Evolutionary conservation across 2,329 filamentous ascomycete genomes (phyloP).

Genomic region (Pseudodiploospora longispora): DNA sequence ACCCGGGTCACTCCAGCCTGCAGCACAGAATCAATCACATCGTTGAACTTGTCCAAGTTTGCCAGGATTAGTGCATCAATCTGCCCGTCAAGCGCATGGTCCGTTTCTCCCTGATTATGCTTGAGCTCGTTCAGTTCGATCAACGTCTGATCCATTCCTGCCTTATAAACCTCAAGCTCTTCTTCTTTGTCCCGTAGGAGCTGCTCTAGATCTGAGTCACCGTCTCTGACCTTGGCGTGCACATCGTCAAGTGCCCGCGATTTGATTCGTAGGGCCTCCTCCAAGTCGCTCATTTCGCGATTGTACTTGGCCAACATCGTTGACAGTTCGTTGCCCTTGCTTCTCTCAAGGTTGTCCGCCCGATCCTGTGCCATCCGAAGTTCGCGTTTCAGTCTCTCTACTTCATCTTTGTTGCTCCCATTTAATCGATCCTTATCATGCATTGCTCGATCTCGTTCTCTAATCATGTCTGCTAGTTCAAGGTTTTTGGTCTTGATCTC

Average conservation of each 20-base stretch:
- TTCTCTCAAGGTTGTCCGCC: conserved; percentile 83
- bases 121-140: conserved; percentile 86
- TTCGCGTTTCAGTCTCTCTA: conserved; percentile 92
- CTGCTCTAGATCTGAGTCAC: conserved; percentile 77
- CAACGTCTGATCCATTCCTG: conserved; percentile 92
- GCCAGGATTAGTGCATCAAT: conserved; percentile 83
- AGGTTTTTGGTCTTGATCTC: conserved; percentile 99
- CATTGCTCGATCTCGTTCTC: conserved; percentile 85
- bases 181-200: conserved; percentile 90
- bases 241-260: conserved; percentile 78
- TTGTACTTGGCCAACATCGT: conserved; percentile 94
- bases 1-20: conserved; percentile 89
- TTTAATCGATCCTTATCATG: conserved; percentile 86
- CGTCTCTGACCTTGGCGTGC: conserved; percentile 68
- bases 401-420: conserved; percentile 82
- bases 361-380: conserved; percentile 85
- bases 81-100: conserved; percentile 77
- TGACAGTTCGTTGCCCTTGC: conserved; percentile 91
- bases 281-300: conserved; percentile 91
- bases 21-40: conserved; percentile 93
- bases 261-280: conserved; percentile 86
- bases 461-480: conserved; percentile 97
- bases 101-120: conserved; percentile 64
- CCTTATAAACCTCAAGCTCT: conserved; percentile 96
- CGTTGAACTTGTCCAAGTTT: conserved; percentile 88